Percentiles rank a stretch among this genome's conserved stretches.
Conservation (phyloP, 768 basidiomycete species). For the Butyriboletus loyo region DNA sequence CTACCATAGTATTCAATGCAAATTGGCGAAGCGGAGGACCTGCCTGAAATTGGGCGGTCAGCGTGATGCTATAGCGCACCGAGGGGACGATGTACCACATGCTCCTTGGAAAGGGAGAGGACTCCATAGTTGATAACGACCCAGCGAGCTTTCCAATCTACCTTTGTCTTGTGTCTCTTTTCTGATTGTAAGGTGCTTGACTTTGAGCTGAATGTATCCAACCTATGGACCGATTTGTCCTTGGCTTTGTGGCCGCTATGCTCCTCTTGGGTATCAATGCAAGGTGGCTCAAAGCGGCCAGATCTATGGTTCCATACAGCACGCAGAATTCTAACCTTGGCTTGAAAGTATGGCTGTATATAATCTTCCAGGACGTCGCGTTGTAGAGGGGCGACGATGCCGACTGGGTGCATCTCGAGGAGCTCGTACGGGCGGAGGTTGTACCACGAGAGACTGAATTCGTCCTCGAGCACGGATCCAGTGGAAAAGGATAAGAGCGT, state of each 20-base stretch:
- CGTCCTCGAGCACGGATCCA: constrained; percentile 68
- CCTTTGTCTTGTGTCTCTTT: constrained; percentile 33
- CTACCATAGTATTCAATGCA: constrained; percentile 38
- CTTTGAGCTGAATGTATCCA: constrained; percentile 10
- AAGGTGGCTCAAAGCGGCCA: constrained; percentile 27
- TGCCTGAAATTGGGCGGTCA: constrained; percentile 35
- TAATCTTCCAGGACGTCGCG: constrained; percentile 42
- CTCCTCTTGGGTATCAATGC: background rate
- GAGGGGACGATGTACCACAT: constrained; percentile 40
- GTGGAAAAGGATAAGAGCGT: constrained; percentile 65
- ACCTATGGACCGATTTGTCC: constrained; percentile 7
- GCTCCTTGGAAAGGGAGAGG: constrained; percentile 52
- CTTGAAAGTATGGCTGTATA: constrained; percentile 57
- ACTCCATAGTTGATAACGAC: constrained; percentile 56
- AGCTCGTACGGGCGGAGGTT: constrained; percentile 60
- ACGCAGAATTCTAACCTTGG: constrained; percentile 50
- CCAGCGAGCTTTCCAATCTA: constrained; percentile 66
- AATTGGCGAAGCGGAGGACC: constrained; percentile 37
- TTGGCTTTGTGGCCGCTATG: constrained; percentile 7
- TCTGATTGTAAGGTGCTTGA: constrained; percentile 10
- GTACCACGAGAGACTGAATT: constrained; percentile 56
- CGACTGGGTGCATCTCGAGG: constrained; percentile 59
- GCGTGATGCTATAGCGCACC: background rate
- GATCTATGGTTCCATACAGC: constrained; percentile 35
- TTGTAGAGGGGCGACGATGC: constrained; percentile 42